These are phyloP conservation scores for Penicillium decumbens DNA, from an alignment of 2,329 filamentous ascomycete genomes.

Conservation along the genomic window DNA sequence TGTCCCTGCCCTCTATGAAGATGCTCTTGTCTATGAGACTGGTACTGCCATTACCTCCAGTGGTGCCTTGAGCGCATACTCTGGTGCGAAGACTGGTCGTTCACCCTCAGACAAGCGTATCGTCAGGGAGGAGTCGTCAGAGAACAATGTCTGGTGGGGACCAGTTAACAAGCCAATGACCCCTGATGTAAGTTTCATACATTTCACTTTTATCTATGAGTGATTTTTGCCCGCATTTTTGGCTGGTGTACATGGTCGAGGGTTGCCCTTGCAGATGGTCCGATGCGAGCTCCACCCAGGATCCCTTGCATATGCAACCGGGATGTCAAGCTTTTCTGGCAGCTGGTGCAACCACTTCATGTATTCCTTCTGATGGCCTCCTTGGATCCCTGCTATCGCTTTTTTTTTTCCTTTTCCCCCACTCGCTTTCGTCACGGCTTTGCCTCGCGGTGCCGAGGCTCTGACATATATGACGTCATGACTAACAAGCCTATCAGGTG, in stretches of 20 bases:
- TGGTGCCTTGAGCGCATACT: conserved; percentile 94
- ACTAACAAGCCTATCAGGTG: conserved; percentile 57
- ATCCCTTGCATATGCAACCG: conserved; percentile 26
- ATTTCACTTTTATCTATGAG: conserved; percentile 8
- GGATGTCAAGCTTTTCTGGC: conserved; percentile 25
- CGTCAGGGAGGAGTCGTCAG: conserved; percentile 82
- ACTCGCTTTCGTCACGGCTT: conserved; percentile 2
- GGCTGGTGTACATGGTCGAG: conserved; percentile 10
- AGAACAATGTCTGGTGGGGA: conserved; percentile 97
- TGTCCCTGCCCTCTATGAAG: conserved; percentile 94
- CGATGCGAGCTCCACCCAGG: conserved; percentile 16
- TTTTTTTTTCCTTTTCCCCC: too few species aligned
- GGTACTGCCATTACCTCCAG: conserved; percentile 95
- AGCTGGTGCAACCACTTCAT: conserved; percentile 8
- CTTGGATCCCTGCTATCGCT: background rate
- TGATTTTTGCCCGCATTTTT: conserved; percentile 18
- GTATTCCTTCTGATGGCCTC: background rate
- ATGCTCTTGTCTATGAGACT: conserved; percentile 96
- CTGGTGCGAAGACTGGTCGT: conserved; percentile 93
- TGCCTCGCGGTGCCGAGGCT: conserved; percentile 16
- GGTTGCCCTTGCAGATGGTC: conserved; percentile 20
- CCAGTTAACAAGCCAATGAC: conserved; percentile 99
- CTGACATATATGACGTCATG: conserved; percentile 33
- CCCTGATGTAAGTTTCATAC: conserved; percentile 69
- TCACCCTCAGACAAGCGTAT: conserved; percentile 97